Evolutionary conservation across 495 filamentous ascomycete species (phyloP).

Genomic region (Penicillium steckii): DNA sequence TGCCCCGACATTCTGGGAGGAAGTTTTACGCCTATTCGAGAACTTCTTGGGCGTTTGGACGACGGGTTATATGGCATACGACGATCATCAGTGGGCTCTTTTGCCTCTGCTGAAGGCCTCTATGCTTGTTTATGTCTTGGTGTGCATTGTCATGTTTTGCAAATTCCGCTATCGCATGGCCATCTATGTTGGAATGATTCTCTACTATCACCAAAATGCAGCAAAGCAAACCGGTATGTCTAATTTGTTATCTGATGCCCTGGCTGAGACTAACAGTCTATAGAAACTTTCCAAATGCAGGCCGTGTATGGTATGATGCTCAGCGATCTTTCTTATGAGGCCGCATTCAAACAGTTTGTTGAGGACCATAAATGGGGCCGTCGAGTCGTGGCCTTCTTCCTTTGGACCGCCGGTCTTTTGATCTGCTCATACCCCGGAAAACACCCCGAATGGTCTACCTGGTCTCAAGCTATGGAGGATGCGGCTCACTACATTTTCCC

Average conservation of each 20-base stretch:
- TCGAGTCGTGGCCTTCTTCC: slow-evolving; percentile 41
- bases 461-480: slow-evolving; percentile 53
- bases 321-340: slow-evolving; percentile 57
- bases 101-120: slow-evolving; percentile 60
- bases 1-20: slow-evolving; percentile 32
- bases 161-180: slow-evolving; percentile 56
- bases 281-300: slow-evolving; percentile 54
- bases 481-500: slow-evolving; percentile 55
- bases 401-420: slow-evolving; percentile 51
- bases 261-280: background rate
- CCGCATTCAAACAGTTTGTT: slow-evolving; percentile 50
- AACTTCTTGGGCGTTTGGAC: slow-evolving; percentile 59
- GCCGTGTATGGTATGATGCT: slow-evolving; percentile 64
- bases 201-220: slow-evolving; percentile 52
- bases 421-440: slow-evolving; percentile 61
- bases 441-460: slow-evolving; percentile 54
- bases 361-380: slow-evolving; percentile 45
- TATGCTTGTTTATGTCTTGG: slow-evolving; percentile 59
- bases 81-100: slow-evolving; percentile 66
- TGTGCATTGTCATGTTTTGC: slow-evolving; percentile 55
- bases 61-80: slow-evolving; percentile 56
- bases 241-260: background rate
- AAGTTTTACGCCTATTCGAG: slow-evolving; percentile 42
- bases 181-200: slow-evolving; percentile 46
- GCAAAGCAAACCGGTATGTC: slow-evolving; percentile 29